Evolutionary conservation across 1,139 yeast species (phyloP), one percentile per base, ranked within the genome.

Genomic region (Geotrichum klebahnii): DNA sequence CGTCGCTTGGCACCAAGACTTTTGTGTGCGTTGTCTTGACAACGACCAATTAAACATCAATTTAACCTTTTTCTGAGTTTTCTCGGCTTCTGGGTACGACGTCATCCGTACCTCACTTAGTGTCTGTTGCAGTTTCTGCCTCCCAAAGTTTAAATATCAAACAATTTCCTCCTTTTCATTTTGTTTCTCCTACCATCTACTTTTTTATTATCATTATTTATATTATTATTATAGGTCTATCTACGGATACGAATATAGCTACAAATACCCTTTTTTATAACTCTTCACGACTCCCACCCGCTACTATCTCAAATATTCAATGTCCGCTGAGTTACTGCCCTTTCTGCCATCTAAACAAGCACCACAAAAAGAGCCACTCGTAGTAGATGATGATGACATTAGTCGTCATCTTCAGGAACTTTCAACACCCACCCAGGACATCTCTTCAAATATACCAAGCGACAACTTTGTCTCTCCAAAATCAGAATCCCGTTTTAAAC

Each of bases 1-100:
- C 12, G 31, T 12, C 12, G 12, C 33, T 20, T 23, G 43, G 43
- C 17, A 33, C 43, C 43, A 39, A 26, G 28, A 22, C n/a, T n/a
- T 10, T 3, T 12, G 17, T 5, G 28, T 5, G 9, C 3, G 45
- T 42, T 23, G 32, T 23, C 31, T 33, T 42, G 37, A n/a, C 37
- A 42, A 42, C 38, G 12, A 12, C n/a, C 29, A 22, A 20, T 37
- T 37, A 37, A 14, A 23, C 29, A 9, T 14, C n/a, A 22, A 37
- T n/a, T 37, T 36, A 20, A 37, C 24, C 29, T 37, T 37, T 37
- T 37, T 34, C 16, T 10, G 31, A n/a, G 22, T 33, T 16, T 12
- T 16, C 12, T 8, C 3, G 3, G 36, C n/a, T n/a, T n/a, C n/a
- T n/a, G n/a, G n/a, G n/a, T n/a, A n/a, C n/a, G n/a, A n/a, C n/a